Evolutionary conservation across 1,284 basidiomycete species (phyloP).

Genomic region (Cerrena zonata): DNA sequence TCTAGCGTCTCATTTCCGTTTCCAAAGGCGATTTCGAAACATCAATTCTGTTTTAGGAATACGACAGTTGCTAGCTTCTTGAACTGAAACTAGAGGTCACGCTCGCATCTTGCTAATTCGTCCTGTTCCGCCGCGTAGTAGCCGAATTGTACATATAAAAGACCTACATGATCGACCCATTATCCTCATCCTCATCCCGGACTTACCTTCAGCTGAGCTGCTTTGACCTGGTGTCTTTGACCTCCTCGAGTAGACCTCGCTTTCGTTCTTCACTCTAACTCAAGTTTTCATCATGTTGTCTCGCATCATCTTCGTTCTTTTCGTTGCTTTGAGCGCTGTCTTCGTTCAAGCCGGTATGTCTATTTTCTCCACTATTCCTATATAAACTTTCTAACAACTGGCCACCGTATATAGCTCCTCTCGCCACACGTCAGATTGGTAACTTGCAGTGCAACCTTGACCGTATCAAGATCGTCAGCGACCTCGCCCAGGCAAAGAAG

Average conservation of each 20-base stretch:
- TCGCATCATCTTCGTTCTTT: not conserved
- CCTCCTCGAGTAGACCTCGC: not conserved
- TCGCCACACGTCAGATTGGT: slow-evolving; percentile 16
- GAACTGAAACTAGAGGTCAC: too few species aligned
- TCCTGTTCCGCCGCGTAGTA: not conserved
- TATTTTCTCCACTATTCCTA: not conserved
- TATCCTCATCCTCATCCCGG: not conserved
- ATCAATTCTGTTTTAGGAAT: too few species aligned
- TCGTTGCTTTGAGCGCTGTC: not conserved
- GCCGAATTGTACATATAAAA: not conserved
- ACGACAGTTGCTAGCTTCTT: not conserved
- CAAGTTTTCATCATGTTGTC: not conserved
- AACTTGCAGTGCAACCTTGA: slow-evolving; percentile 22
- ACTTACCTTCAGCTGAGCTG: not conserved
- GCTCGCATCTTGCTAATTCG: not conserved
- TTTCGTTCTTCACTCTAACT: not conserved
- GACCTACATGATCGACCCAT: not conserved
- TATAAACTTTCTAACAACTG: not conserved
- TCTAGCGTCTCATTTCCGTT: too few species aligned
- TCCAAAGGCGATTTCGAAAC: too few species aligned
- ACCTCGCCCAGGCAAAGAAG: slow-evolving; percentile 10
- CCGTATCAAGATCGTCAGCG: slow-evolving; percentile 19
- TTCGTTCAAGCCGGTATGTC: not conserved
- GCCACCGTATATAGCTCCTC: not conserved
- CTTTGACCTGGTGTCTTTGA: not conserved